Base-by-base conservation (phyloP, 352 stramenopile species). In the Phytophthora capsici region DNA sequence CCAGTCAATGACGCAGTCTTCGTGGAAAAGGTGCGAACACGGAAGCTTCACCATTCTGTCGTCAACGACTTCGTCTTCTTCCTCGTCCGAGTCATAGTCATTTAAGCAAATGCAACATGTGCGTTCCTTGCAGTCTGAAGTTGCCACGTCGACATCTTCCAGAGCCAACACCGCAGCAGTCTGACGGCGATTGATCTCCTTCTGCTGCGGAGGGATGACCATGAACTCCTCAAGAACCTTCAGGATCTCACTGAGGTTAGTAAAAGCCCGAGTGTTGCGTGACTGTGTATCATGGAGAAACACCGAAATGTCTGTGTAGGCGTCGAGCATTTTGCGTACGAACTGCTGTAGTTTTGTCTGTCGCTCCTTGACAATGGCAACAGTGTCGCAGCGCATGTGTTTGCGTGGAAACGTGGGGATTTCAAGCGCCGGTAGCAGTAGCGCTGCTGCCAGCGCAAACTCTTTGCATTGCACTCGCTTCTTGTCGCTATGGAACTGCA, bases 1-100 rank as follows among this genome's bases (percentile, higher is more conserved):
- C 84, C 84, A 93, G 59, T 86, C 71, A 44, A 91, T 81, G 23
- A 91, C 75, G 36, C 84, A 93, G 73, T 90, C 80, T 71, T 93
- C 82, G 59, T 93, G 84, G 56, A 90, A 93, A 34, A 82, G 71
- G 55, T 93, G 84, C 14, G 49, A 63, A 51, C 84, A 93, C 19
- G 80, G 77, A n/a, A 93, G 58, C 53, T 73, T 66, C 23, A 90
- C 82, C 63, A 88, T 76, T 41, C 71, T 77, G 22, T 83, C 57
- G 28, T 62, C 48, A 23, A 40, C 19, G 14, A 50, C 32, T n/a
- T 61, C 62, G 4, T 8, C 1, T 20, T 65, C 68, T 4, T 73
- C 67, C 6, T 70, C 63, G 2, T 78, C 59, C 13, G 40, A 57
- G 41, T 81, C 77, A 22, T 75, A 70, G 23, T 78, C 66, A 43